Evolutionary conservation across 495 filamentous ascomycete species (phyloP).

Genomic region (Trichoderma reesei): DNA sequence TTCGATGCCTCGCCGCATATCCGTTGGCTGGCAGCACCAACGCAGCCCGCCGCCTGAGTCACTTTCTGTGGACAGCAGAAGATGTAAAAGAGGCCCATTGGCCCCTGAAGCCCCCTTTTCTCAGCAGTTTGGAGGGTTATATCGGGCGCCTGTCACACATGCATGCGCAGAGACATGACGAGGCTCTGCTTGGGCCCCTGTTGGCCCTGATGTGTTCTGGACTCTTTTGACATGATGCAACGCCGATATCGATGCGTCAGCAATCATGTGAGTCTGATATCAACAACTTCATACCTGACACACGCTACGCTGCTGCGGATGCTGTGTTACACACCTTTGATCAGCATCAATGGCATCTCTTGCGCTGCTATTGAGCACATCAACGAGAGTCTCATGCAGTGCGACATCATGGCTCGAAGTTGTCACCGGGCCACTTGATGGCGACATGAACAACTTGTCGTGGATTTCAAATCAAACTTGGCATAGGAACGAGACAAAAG

Average conservation of each 20-base stretch:
- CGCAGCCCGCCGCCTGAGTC: neutral
- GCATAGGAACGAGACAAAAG: neutral
- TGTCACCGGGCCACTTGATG: neutral
- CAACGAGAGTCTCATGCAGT: neutral
- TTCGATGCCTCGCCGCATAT: slow-evolving; percentile 1
- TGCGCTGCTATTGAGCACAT: neutral
- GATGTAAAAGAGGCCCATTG: neutral
- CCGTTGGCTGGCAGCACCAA: neutral
- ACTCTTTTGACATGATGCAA: no score
- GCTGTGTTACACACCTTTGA: neutral
- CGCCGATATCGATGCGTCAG: no score
- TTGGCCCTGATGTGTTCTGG: no score
- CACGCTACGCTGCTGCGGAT: neutral
- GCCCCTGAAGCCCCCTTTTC: neutral
- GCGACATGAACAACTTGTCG: neutral
- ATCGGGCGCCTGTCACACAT: neutral
- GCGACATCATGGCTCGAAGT: neutral
- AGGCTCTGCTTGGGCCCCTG: no score
- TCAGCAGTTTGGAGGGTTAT: neutral
- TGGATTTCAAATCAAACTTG: neutral
- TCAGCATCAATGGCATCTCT: neutral
- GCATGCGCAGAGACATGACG: neutral
- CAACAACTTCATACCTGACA: neutral
- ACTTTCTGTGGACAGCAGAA: neutral
- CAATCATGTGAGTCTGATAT: no score